Evolutionary conservation across 257 asterid species (phyloP), one percentile per base, ranked within the genome.

Genomic region (Solanum raphanifolium): DNA sequence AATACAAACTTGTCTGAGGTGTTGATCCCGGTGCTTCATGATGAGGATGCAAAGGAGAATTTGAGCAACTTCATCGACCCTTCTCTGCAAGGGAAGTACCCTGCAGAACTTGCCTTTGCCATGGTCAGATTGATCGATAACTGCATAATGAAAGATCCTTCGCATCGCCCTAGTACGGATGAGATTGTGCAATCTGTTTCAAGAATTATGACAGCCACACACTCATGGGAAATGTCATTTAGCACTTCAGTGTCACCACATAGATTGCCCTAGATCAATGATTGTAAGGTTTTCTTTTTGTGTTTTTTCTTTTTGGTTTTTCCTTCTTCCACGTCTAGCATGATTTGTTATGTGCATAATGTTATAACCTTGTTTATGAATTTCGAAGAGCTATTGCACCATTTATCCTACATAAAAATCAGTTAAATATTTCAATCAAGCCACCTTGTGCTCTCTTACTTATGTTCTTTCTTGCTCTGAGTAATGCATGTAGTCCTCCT

Each of bases 131-230:
- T 95, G 91, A 89, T 92, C 16, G 90, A 90, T 86, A 88, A 87
- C 86, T 95, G 99, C 93, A 87, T 95, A 31, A 87, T 91, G 90
- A 94, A 93, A 87, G 93, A 94, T 86, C 96, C 98, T 7, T 90
- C 93, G 0, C 90, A 87, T 55, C 95, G 98, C 62, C 98, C 98
- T 0, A 87, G 88, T 89, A 95, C 91, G 94, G 95, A 95, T 86
- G 96, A 92, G 34, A 88, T 95, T 86, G 93, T 93, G 65, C 95
- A 92, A 93, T 87, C 93, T 20, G 88, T 97, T 52, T 91, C 98
- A 7, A 93, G 94, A 88, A 84, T 94, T 46, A 89, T 93, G 71
- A 87, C 88, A 74, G 89, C 96, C 32, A 60, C 91, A 5, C 38
- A 60, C 23, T 91, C 98, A n/a, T 93, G 98, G 90, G 98, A 93